These are phyloP conservation scores for Haplographium delicatum DNA, from an alignment of 495 filamentous ascomycete genomes.

Conservation along the genomic window DNA sequence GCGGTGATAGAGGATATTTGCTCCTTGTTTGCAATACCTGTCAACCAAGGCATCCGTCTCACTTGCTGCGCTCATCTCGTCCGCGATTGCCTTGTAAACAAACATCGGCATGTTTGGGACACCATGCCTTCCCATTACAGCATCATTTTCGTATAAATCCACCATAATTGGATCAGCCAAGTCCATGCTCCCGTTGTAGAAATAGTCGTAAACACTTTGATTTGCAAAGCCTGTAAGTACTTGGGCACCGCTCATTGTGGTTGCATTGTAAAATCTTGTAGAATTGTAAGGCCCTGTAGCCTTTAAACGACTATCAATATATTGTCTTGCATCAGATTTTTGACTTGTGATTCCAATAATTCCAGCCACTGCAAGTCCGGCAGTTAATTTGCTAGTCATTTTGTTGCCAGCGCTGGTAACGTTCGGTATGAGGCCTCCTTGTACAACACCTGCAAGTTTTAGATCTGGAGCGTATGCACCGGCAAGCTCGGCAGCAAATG, in stretches of 20 bases:
- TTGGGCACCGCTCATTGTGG: slow-evolving; percentile 24
- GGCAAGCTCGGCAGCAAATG: slow-evolving; percentile 30
- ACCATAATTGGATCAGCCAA: slow-evolving; percentile 24
- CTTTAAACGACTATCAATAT: not conserved
- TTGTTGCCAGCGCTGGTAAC: slow-evolving; percentile 8
- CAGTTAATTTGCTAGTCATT: not conserved
- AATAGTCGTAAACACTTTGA: slow-evolving; percentile 37
- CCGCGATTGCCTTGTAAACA: slow-evolving; percentile 44
- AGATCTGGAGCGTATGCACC: slow-evolving; percentile 51
- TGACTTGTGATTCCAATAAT: slow-evolving; percentile 4
- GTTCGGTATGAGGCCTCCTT: slow-evolving; percentile 42
- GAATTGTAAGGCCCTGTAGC: slow-evolving; percentile 24
- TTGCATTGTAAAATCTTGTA: slow-evolving; percentile 29
- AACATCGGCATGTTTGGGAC: slow-evolving; percentile 42
- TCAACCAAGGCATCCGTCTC: slow-evolving; percentile 40
- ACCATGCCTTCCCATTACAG: slow-evolving; percentile 37
- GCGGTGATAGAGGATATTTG: slow-evolving; percentile 36
- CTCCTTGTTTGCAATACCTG: slow-evolving; percentile 33
- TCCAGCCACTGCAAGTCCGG: not conserved
- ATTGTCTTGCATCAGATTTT: slow-evolving; percentile 3
- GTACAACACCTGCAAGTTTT: slow-evolving; percentile 40
- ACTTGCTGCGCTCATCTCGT: slow-evolving; percentile 37
- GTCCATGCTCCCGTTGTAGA: slow-evolving; percentile 29
- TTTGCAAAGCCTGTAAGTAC: slow-evolving; percentile 26
- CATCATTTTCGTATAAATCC: slow-evolving; percentile 27